Conservation (phyloP, 1,284 basidiomycete genomes). For the Paramarasmius palmivorus region DNA sequence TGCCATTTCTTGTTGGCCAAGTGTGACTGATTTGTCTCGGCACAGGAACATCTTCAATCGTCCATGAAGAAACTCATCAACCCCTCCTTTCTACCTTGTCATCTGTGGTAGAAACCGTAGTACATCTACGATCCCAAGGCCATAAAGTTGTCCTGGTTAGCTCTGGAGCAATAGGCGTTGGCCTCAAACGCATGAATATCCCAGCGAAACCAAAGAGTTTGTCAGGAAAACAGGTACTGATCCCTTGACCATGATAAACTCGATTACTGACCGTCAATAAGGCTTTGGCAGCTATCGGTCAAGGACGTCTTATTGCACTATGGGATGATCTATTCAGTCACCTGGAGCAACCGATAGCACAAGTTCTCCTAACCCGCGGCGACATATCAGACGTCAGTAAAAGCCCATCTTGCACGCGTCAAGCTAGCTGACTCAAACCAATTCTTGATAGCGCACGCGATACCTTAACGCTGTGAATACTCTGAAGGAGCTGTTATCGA, state of each 20-base stretch:
- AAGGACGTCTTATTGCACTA: constrained; percentile 92
- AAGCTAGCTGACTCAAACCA: constrained; percentile 21
- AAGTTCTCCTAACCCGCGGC: constrained; percentile 90
- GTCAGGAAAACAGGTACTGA: constrained; percentile 81
- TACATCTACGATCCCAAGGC: constrained; percentile 75
- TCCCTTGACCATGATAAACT: constrained; percentile 14
- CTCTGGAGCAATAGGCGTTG: constrained; percentile 96
- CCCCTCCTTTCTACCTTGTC: constrained; percentile 91
- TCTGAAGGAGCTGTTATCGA: constrained; percentile 81
- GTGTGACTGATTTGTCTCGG: constrained; percentile 10
- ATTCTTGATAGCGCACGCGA: constrained; percentile 69
- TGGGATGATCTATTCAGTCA: constrained; percentile 97
- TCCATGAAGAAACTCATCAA: constrained; percentile 87
- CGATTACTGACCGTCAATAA: constrained; percentile 27
- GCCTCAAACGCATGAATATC: constrained; percentile 88
- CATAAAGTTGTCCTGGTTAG: constrained; percentile 96
- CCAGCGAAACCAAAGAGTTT: constrained; percentile 81
- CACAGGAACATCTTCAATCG: constrained; percentile 90
- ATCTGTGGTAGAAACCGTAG: constrained; percentile 89
- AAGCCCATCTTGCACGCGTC: constrained; percentile 10
- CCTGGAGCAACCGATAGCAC: constrained; percentile 92
- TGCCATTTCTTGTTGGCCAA: constrained; percentile 7
- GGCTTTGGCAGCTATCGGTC: constrained; percentile 96
- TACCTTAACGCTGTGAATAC: constrained; percentile 96
- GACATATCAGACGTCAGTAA: constrained; percentile 92